Percentiles rank a stretch among this genome's conserved stretches.
Evolutionary conservation across 208 protist species (phyloP).

Genomic region (Trypanosoma boissoni): DNA sequence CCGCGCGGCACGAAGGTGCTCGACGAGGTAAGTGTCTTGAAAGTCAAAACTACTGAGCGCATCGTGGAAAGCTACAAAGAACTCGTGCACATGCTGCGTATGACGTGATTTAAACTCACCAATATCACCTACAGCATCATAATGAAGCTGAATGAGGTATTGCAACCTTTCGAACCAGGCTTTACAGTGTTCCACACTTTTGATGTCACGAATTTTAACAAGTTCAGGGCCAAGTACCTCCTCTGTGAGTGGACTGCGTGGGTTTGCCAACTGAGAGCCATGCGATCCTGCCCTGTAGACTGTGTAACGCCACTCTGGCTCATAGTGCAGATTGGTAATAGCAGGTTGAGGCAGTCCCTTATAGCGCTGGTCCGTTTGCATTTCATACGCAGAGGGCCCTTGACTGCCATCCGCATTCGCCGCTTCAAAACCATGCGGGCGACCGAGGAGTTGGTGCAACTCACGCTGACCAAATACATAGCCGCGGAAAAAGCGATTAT

Average conservation of each 20-base stretch:
- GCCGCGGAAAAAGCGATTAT: constrained; percentile 77
- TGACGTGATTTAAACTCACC: constrained; percentile 72
- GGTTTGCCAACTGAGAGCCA: constrained; percentile 57
- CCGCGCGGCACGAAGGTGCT: constrained; percentile 55
- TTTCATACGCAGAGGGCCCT: constrained; percentile 65
- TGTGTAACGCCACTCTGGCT: constrained; percentile 73
- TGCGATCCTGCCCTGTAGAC: constrained; percentile 68
- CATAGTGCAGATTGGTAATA: constrained; percentile 81
- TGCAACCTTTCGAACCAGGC: constrained; percentile 81
- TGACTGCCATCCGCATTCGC: constrained; percentile 48
- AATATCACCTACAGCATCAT: constrained; percentile 86
- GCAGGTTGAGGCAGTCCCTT: constrained; percentile 68
- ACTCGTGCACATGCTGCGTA: constrained; percentile 83
- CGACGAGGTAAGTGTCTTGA: constrained; percentile 67
- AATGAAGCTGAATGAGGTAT: constrained; percentile 81
- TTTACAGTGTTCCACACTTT: constrained; percentile 78
- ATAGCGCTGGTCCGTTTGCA: constrained; percentile 63
- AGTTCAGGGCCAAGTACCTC: constrained; percentile 78
- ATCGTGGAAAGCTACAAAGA: constrained; percentile 88
- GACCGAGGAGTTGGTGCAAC: constrained; percentile 69
- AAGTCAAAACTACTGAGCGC: constrained; percentile 84
- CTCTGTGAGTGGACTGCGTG: constrained; percentile 51
- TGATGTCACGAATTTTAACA: constrained; percentile 72
- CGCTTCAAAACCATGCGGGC: constrained; percentile 73
- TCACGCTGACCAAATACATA: constrained; percentile 80